phyloP scores from a whole-genome alignment of 768 basidiomycete species.

The Lentinus tigrinus region DNA sequence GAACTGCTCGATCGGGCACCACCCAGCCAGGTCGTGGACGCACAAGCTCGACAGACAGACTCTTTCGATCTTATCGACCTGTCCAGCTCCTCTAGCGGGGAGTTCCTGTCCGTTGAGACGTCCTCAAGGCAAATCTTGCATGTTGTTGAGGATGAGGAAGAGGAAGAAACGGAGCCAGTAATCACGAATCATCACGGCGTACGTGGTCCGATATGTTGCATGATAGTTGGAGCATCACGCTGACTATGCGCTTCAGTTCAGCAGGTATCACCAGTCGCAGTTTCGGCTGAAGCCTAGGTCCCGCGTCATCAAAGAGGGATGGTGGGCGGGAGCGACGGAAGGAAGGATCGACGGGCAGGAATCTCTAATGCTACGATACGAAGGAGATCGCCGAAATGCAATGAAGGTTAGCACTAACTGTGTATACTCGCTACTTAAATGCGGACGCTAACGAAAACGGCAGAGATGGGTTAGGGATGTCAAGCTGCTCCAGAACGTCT shows the following conservation, averaged over 20 bases:
- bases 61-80: neutral
- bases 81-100: neutral
- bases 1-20: neutral
- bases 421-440: neutral
- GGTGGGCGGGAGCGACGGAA: slow-evolving; percentile 46
- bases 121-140: neutral
- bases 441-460: neutral
- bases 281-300: slow-evolving; percentile 38
- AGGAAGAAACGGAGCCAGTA: neutral
- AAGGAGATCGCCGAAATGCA: slow-evolving; percentile 34
- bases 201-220: neutral
- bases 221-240: too few relatives aligned
- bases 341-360: slow-evolving; percentile 41
- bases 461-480: slow-evolving; percentile 52
- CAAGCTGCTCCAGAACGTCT: slow-evolving; percentile 48
- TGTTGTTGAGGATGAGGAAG: neutral
- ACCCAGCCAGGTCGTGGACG: neutral
- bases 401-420: slow-evolving; percentile 27
- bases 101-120: neutral
- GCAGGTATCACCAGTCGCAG: slow-evolving; percentile 51
- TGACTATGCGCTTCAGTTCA: too few relatives aligned
- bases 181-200: slow-evolving; percentile 35
- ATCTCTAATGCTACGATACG: slow-evolving; percentile 45
- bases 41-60: neutral
- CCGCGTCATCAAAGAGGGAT: slow-evolving; percentile 37